These are phyloP conservation scores for Exophiala sp. DNA, from an alignment of 2,329 filamentous ascomycete species.

Conservation along the genomic window DNA sequence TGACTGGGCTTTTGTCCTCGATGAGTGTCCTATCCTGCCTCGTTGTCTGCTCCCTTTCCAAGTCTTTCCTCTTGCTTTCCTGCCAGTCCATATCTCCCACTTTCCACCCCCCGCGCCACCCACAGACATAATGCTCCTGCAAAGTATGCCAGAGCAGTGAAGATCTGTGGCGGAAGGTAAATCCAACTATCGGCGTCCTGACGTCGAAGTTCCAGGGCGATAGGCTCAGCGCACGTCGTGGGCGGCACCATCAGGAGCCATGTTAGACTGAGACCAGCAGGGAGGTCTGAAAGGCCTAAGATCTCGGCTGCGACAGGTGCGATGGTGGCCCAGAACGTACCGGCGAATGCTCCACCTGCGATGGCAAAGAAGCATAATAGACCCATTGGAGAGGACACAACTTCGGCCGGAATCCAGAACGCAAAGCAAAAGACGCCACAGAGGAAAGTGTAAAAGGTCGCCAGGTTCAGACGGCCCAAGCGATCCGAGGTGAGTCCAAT, in stretches of 20 bases:
- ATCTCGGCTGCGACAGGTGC: conserved; percentile 57
- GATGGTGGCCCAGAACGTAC: conserved; percentile 55
- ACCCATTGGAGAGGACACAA: conserved; percentile 41
- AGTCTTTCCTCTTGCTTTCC: conserved; percentile 5
- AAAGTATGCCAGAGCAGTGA: conserved; percentile 57
- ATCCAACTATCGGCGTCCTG: conserved; percentile 28
- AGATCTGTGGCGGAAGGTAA: conserved; percentile 45
- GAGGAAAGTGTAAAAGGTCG: conserved; percentile 49
- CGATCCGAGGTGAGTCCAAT: conserved; percentile 59
- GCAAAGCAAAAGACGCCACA: conserved; percentile 54
- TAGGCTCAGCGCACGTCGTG: conserved; percentile 47
- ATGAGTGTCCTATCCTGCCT: conserved; percentile 6
- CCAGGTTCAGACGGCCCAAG: conserved; percentile 59
- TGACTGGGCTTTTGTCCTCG: conserved; percentile 7
- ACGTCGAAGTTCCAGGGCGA: conserved; percentile 54
- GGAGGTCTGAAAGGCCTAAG: conserved; percentile 53
- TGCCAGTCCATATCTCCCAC: conserved; percentile 32
- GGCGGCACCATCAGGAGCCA: conserved; percentile 55
- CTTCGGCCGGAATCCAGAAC: conserved; percentile 57
- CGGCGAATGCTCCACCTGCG: conserved; percentile 52
- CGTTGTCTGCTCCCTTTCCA: conserved; percentile 3
- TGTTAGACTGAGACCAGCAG: conserved; percentile 52
- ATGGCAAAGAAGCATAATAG: conserved; percentile 56
- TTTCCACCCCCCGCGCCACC: conserved; percentile 39
- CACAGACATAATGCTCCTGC: conserved; percentile 47